These are phyloP conservation scores for Paramyrothecium roridum DNA, from an alignment of 2,329 filamentous ascomycete genomes.

Conservation along the genomic window DNA sequence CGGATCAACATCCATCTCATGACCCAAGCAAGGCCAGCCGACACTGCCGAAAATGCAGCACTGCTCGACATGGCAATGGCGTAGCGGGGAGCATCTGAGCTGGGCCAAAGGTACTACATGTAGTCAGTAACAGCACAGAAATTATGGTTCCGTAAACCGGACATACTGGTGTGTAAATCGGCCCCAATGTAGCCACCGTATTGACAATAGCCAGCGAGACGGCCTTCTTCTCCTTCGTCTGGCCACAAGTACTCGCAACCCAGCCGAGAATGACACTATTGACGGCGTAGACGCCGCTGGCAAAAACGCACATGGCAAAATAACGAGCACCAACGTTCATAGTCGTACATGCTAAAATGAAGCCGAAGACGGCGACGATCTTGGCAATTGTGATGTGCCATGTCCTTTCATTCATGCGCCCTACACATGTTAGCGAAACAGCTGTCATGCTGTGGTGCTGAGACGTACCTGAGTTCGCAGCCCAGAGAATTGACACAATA, in stretches of 20 bases:
- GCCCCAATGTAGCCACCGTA: constrained; percentile 10
- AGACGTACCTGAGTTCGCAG: not conserved
- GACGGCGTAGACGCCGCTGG: constrained; percentile 23
- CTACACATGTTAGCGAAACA: not conserved
- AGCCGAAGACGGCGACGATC: constrained; percentile 1
- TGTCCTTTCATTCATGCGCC: not conserved
- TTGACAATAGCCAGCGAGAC: constrained; percentile 27
- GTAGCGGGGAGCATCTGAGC: constrained; percentile 19
- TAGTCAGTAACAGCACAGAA: no score
- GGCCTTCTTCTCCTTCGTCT: constrained; percentile 37
- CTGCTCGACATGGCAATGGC: constrained; percentile 15
- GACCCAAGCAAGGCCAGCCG: constrained; percentile 16
- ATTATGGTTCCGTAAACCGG: no score
- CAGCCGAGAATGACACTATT: constrained; percentile 34
- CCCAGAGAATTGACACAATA: constrained; percentile 9
- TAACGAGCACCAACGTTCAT: constrained; percentile 22
- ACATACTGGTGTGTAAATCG: constrained; percentile 10
- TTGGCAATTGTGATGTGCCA: not conserved
- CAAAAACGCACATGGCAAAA: constrained; percentile 24
- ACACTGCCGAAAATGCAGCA: constrained; percentile 16
- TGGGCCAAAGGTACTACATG: constrained; percentile 31
- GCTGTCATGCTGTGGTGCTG: no score
- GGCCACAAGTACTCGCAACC: constrained; percentile 30
- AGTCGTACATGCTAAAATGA: constrained; percentile 21
- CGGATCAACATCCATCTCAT: constrained; percentile 17